Conservation (phyloP, 805 yeast genomes). For the Lipomyces sp. region DNA sequence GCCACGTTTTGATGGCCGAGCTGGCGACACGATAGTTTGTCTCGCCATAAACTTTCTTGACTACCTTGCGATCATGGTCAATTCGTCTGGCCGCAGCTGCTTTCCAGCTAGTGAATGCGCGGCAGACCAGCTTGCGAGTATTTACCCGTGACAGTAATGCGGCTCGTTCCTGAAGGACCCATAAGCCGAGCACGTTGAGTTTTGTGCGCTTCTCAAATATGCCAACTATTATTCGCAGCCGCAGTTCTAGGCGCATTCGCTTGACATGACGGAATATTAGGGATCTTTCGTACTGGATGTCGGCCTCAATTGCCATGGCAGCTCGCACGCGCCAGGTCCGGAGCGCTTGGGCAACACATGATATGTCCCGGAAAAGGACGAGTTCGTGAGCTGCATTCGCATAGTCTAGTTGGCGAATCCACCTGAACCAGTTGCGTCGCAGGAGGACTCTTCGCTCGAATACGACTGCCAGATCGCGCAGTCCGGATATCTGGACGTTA, state of each 20-base stretch:
- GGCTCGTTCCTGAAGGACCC: slow-evolving; percentile 30
- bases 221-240: slow-evolving; percentile 10
- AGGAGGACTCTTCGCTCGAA: slow-evolving; percentile 18
- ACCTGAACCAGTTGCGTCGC: slow-evolving; percentile 19
- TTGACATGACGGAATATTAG: slow-evolving; percentile 13
- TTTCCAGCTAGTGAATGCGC: slow-evolving; percentile 16
- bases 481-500: background rate
- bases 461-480: slow-evolving; percentile 19
- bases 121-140: slow-evolving; percentile 8
- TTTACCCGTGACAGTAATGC: slow-evolving; percentile 18
- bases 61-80: slow-evolving; percentile 9
- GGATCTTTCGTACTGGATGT: slow-evolving; percentile 9
- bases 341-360: background rate
- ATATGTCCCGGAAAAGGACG: background rate
- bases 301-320: slow-evolving; percentile 14
- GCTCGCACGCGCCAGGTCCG: slow-evolving; percentile 17
- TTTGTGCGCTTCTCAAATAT: background rate
- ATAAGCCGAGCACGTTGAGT: slow-evolving; percentile 14
- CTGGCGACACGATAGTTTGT: slow-evolving; percentile 18
- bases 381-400: background rate
- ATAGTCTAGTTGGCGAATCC: slow-evolving; percentile 14
- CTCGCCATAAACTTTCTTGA: slow-evolving; percentile 11
- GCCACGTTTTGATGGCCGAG: slow-evolving; percentile 13
- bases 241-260: slow-evolving; percentile 22
- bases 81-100: slow-evolving; percentile 5